A percentile compares a stretch with the other conserved stretches of the same genome.
phyloP scores from a whole-genome alignment of 2,329 filamentous ascomycete genomes.

The Bipolaris oryzae region DNA sequence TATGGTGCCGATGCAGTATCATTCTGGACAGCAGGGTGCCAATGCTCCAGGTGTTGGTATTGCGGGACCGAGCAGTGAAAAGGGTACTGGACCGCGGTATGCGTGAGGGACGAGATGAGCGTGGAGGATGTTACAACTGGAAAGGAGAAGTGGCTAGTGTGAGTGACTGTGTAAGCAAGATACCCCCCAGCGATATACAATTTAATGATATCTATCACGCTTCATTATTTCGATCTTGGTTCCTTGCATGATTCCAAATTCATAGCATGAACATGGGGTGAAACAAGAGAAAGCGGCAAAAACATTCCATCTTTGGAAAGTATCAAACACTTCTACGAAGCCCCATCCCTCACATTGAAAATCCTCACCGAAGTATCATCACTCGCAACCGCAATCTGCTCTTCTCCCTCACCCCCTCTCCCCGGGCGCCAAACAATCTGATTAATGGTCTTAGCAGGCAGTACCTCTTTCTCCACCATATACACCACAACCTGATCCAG shows the following conservation, averaged over 20 bases:
- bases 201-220: background rate
- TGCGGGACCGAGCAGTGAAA: constrained; percentile 23
- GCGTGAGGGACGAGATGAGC: constrained; percentile 10
- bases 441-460: constrained; percentile 40
- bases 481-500: constrained; percentile 24
- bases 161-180: constrained; percentile 1
- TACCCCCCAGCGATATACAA: constrained; percentile 8
- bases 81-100: constrained; percentile 22
- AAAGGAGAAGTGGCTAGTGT: background rate
- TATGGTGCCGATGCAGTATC: constrained; percentile 11
- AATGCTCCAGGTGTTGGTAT: background rate
- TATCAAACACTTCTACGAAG: background rate
- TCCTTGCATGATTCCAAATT: background rate
- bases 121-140: background rate
- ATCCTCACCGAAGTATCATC: constrained; percentile 52
- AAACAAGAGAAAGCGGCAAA: too few species aligned
- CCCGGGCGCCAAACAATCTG: constrained; percentile 44
- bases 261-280: background rate
- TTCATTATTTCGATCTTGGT: background rate
- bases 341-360: constrained; percentile 25
- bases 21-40: background rate
- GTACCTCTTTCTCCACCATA: constrained; percentile 20
- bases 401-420: constrained; percentile 3
- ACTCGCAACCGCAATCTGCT: constrained; percentile 49
- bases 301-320: background rate